Base-by-base conservation (phyloP, 441 rosid species). In the Melastoma candidum region DNA sequence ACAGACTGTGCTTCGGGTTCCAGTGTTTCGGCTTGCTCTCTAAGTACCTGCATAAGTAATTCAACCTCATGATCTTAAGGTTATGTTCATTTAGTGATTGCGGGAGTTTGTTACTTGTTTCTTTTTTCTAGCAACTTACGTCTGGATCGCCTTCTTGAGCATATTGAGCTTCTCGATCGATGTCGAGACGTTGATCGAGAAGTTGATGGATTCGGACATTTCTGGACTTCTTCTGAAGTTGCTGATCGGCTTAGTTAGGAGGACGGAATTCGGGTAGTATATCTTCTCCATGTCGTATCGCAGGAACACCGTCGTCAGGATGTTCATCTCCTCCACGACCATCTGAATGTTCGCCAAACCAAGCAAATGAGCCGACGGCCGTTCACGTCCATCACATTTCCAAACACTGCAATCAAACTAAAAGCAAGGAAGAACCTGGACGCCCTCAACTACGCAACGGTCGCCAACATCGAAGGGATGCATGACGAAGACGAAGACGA, bases 21-120 rank as follows among this genome's bases (percentile, higher is more conserved):
- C 52, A 49, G 6, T 49, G 52, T 32, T 49, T 49, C 12, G 32
- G 32, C 52, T 49, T 49, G 52, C 52, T 24, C 52, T 49, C 52
- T 49, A 49, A 3, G 52, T 49, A 24, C 52, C 52, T 49, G 13
- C 26, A 0, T 49, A 17, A 17, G 22, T 24, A n/a, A 49, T 13
- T 22, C 52, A 3, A 3, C 26, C 12, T 24, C 12, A 7, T 3
- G 6, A 49, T n/a, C 52, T 3, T 1, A 12, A 0, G 7, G 7
- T 49, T 7, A 7, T 24, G 0, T 49, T 49, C 32, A 24, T 9
- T 32, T 49, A 3, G 32, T 10, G 24, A 22, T 11, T 26, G 11
- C 8, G 26, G n/a, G 52, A 10, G 24, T 49, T 24, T 3, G 2
- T 4, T 0, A 11, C 2, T 22, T 3, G 51, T 48, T 10, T 22